phyloP scores from a whole-genome alignment of 2,329 filamentous ascomycete genomes.

The Amphichorda felina region DNA sequence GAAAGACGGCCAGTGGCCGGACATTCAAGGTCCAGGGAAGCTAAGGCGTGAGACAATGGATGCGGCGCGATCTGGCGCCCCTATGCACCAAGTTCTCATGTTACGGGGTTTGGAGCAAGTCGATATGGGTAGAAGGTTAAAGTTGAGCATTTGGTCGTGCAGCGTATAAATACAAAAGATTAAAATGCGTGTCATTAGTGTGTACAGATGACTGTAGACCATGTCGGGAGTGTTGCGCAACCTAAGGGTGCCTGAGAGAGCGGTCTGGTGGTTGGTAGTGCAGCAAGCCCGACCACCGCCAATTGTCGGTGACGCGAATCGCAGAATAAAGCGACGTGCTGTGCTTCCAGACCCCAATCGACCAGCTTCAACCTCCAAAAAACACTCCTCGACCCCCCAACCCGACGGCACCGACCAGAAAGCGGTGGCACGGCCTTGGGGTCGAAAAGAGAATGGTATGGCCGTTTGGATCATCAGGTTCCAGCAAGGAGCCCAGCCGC shows the following conservation, averaged over 20 bases:
- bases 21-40: constrained; percentile 59
- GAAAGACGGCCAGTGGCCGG: constrained; percentile 92
- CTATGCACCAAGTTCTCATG: neutral
- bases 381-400: neutral
- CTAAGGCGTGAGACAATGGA: constrained; percentile 6
- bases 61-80: neutral
- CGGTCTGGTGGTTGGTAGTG: too few species aligned
- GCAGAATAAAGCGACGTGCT: neutral
- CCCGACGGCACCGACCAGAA: neutral
- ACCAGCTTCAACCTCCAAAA: neutral
- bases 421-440: neutral
- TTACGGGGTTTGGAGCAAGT: neutral
- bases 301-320: neutral
- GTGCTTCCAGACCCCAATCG: neutral
- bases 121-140: neutral
- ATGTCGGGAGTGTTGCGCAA: neutral
- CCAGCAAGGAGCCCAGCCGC: constrained; percentile 10
- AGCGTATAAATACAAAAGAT: neutral
- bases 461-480: constrained; percentile 22
- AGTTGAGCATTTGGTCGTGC: neutral
- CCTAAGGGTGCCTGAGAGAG: neutral
- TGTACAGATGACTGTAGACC: neutral
- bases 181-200: neutral
- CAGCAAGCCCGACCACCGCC: too few species aligned
- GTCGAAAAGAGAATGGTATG: constrained; percentile 23